Percentiles rank a stretch among this genome's conserved stretches.
Conservation (phyloP, 192 early-diverging fungal species). For the Obelidium mucronatum region DNA sequence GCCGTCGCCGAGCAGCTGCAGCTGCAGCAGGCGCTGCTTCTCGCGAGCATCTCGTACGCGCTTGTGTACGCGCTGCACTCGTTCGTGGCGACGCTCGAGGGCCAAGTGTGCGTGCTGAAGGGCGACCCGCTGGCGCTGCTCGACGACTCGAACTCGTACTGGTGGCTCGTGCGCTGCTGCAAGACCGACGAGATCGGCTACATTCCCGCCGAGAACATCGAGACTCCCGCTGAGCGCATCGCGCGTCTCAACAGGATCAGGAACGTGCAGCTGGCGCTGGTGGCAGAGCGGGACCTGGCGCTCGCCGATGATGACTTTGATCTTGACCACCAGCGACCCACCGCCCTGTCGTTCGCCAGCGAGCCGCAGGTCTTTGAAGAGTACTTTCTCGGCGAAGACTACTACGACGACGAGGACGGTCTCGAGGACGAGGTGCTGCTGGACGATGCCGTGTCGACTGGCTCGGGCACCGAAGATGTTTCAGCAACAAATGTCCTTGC, state of each 20-base stretch:
- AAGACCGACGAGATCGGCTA: constrained; percentile 83
- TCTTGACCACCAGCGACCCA: no score
- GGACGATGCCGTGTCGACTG: no score
- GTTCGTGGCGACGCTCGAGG: constrained; percentile 85
- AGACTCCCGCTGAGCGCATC: constrained; percentile 81
- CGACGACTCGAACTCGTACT: constrained; percentile 87
- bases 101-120: constrained; percentile 81
- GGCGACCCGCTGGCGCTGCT: constrained; percentile 80
- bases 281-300: no score
- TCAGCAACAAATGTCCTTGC: no score
- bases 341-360: no score
- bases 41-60: constrained; percentile 71
- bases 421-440: no score
- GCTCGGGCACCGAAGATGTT: no score
- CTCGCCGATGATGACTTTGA: constrained; percentile 25
- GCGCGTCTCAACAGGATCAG: constrained; percentile 78
- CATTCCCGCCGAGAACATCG: constrained; percentile 89
- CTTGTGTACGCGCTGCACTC: constrained; percentile 89
- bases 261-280: constrained; percentile 63
- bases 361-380: constrained; percentile 14
- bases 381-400: constrained; percentile 22
- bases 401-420: constrained; percentile 20
- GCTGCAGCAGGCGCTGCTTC: constrained; percentile 13
- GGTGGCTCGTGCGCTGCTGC: constrained; percentile 69
- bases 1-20: constrained; percentile 16